Percentiles rank a stretch among this genome's conserved stretches.
phyloP scores from a whole-genome alignment of 2,329 filamentous ascomycete genomes.

The Seiridium cupressi region DNA sequence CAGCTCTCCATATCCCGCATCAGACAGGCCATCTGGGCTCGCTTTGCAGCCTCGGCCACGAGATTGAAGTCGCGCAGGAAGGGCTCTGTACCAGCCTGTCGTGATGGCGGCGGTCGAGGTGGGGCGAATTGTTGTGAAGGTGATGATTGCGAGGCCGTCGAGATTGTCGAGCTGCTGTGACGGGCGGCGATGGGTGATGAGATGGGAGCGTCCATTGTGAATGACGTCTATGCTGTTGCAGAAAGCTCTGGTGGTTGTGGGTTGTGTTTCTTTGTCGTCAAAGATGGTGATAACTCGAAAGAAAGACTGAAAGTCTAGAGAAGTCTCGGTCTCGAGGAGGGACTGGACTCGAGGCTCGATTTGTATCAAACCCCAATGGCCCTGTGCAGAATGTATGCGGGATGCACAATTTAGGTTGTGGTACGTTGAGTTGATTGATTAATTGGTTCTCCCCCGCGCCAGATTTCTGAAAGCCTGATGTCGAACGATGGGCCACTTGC shows the following conservation, averaged over 20 bases:
- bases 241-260: neutral
- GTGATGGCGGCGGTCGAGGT: slow-evolving; percentile 21
- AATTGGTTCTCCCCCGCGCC: neutral
- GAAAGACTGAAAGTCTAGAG: no score
- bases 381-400: neutral
- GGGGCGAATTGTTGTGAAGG: slow-evolving; percentile 13
- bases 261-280: no score
- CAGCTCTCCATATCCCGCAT: slow-evolving; percentile 82
- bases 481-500: neutral
- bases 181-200: slow-evolving; percentile 21
- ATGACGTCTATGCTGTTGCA: neutral
- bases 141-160: slow-evolving; percentile 14
- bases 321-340: neutral
- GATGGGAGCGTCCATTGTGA: slow-evolving; percentile 29
- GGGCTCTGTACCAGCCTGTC: slow-evolving; percentile 39
- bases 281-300: no score
- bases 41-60: slow-evolving; percentile 87
- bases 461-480: neutral
- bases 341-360: neutral
- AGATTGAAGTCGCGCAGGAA: slow-evolving; percentile 82
- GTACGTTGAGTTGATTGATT: neutral
- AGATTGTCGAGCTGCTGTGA: slow-evolving; percentile 11
- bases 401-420: slow-evolving; percentile 3
- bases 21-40: slow-evolving; percentile 86
- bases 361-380: neutral